A percentile compares a stretch with the other conserved stretches of the same genome.
Evolutionary conservation across 768 basidiomycete species (phyloP).

Genomic region (Agaricus sinodeliciosus): DNA sequence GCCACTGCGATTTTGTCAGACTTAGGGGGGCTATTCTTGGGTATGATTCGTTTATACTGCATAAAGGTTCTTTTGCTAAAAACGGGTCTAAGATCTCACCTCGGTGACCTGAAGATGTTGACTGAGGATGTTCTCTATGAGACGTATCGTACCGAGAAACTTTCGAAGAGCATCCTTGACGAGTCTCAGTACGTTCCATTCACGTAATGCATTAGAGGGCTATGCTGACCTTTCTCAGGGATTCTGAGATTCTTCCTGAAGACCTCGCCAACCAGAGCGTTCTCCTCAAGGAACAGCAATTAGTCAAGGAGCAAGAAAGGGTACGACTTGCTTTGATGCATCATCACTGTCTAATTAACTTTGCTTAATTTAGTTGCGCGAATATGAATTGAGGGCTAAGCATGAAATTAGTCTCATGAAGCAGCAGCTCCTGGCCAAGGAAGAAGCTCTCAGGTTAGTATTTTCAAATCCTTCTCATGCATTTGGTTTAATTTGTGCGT

Average conservation of each 20-base stretch:
- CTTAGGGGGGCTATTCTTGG: conserved; percentile 74
- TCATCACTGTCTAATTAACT: background rate
- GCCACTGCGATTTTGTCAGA: conserved; percentile 81
- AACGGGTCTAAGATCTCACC: conserved; percentile 50
- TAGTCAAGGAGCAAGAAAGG: conserved; percentile 84
- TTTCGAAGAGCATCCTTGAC: conserved; percentile 60
- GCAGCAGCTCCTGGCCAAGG: conserved; percentile 82
- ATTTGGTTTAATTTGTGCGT: background rate
- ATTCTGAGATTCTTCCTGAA: conserved; percentile 75
- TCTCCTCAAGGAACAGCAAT: conserved; percentile 85
- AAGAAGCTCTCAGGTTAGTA: conserved; percentile 65
- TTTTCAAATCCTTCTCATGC: background rate
- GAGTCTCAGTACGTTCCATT: conserved; percentile 40
- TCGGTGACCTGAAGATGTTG: conserved; percentile 78
- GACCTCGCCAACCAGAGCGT: conserved; percentile 84
- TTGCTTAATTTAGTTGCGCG: conserved; percentile 53
- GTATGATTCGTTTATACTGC: conserved; percentile 28
- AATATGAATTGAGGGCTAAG: conserved; percentile 81
- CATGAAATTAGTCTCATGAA: conserved; percentile 84
- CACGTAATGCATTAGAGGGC: too few relatives aligned
- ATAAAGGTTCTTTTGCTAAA: conserved; percentile 4
- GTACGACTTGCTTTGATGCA: conserved; percentile 20
- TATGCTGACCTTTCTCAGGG: conserved; percentile 23
- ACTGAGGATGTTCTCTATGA: conserved; percentile 84
- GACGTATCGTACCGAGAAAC: conserved; percentile 86